Conservation (phyloP, 192 early-diverging fungal species). For the Phycomyces nitens region DNA sequence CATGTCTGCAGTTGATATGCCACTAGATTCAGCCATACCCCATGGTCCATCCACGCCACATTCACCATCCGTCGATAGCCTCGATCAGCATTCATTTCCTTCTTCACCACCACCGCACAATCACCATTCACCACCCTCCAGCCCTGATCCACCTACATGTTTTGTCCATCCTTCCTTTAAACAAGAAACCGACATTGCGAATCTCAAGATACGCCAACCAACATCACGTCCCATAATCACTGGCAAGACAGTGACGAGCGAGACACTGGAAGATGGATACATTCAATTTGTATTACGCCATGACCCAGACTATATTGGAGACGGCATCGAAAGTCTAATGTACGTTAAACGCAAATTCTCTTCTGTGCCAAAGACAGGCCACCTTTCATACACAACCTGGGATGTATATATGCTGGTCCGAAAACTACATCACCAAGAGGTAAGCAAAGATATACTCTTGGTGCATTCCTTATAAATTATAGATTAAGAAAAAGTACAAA, state of each 20-base stretch:
- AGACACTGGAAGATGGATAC: constrained; percentile 34
- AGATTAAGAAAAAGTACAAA: too few species aligned
- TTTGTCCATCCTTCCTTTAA: background rate
- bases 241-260: constrained; percentile 22
- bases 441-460: constrained; percentile 6
- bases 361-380: constrained; percentile 33
- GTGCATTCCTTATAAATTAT: too few species aligned
- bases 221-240: constrained; percentile 11
- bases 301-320: constrained; percentile 26
- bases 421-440: constrained; percentile 34
- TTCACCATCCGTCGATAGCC: background rate
- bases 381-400: constrained; percentile 34
- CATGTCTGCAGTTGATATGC: background rate
- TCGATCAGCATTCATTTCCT: background rate
- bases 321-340: constrained; percentile 32
- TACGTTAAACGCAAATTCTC: constrained; percentile 33
- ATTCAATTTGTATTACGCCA: constrained; percentile 37
- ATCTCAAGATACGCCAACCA: background rate
- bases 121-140: background rate
- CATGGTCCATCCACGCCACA: constrained; percentile 1
- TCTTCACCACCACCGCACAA: background rate
- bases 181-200: background rate
- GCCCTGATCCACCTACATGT: background rate
- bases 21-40: background rate
- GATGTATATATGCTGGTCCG: constrained; percentile 32